phyloP scores from a whole-genome alignment of 2,329 filamentous ascomycete genomes.

The Trichoderma citrinoviride region DNA sequence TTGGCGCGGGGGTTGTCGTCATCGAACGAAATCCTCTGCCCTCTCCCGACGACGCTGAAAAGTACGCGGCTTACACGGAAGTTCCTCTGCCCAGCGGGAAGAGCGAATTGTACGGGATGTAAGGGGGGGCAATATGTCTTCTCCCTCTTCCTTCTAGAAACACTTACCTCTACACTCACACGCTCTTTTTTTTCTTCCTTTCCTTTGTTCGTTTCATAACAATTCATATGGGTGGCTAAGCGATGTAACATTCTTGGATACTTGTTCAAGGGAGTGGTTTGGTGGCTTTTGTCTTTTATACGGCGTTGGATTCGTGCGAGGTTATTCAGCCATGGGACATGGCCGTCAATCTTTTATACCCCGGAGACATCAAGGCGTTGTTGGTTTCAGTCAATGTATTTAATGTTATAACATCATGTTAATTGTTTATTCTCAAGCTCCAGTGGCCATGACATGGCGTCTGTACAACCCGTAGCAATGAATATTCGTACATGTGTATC shows the following conservation, averaged over 20 bases:
- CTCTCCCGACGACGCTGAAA: background rate
- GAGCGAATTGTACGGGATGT: slow-evolving; percentile 35
- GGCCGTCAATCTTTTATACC: slow-evolving; percentile 14
- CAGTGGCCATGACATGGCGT: background rate
- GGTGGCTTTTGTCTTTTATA: background rate
- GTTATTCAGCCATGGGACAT: slow-evolving; percentile 4
- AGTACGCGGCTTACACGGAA: slow-evolving; percentile 27
- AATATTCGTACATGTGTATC: background rate
- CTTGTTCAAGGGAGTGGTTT: background rate
- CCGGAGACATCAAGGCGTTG: background rate
- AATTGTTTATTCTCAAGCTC: background rate
- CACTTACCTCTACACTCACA: background rate
- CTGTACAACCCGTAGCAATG: background rate
- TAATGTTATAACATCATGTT: background rate
- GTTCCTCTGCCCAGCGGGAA: slow-evolving; percentile 38
- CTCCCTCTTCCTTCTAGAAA: background rate
- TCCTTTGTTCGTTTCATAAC: background rate
- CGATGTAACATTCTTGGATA: slow-evolving; percentile 2
- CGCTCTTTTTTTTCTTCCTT: background rate
- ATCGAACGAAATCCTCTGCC: slow-evolving; percentile 15
- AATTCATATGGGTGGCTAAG: background rate
- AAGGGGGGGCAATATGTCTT: background rate
- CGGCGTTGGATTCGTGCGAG: background rate
- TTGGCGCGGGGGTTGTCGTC: slow-evolving; percentile 8
- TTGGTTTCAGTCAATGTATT: background rate